Conservation (phyloP, 1,284 basidiomycete species). For the Heterobasidion occidentale region DNA sequence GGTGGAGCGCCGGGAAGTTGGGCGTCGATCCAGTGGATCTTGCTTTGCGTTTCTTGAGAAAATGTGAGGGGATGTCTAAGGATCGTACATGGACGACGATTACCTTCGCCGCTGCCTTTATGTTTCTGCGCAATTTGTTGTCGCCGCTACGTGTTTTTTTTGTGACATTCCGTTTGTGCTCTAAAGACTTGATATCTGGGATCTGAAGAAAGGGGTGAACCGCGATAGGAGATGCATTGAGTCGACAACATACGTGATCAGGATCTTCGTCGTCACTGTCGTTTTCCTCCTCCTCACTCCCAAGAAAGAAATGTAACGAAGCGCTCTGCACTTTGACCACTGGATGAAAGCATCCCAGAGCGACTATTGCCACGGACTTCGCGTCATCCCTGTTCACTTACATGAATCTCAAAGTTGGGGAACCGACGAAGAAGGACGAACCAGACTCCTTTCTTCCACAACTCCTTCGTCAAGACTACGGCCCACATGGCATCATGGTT, state of each 20-base stretch:
- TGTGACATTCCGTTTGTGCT: slow-evolving; percentile 82
- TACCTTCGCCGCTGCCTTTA: slow-evolving; percentile 66
- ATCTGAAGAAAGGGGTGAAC: slow-evolving; percentile 28
- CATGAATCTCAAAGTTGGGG: background rate
- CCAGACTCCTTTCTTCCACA: slow-evolving; percentile 96
- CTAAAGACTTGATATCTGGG: slow-evolving; percentile 63
- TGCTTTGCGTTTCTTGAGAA: slow-evolving; percentile 51
- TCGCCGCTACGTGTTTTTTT: slow-evolving; percentile 81
- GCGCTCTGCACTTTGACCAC: slow-evolving; percentile 93
- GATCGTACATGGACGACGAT: no score
- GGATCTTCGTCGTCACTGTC: slow-evolving; percentile 63
- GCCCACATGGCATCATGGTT: slow-evolving; percentile 97
- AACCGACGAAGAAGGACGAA: slow-evolving; percentile 17
- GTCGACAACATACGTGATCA: slow-evolving; percentile 41
- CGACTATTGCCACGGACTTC: slow-evolving; percentile 91
- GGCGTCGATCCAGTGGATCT: slow-evolving; percentile 35
- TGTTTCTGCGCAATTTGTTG: slow-evolving; percentile 67
- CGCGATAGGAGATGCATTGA: background rate
- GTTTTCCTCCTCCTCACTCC: slow-evolving; percentile 65
- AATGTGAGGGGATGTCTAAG: slow-evolving; percentile 5
- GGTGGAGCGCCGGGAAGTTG: slow-evolving; percentile 92
- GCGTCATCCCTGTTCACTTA: slow-evolving; percentile 65
- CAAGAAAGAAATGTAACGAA: slow-evolving; percentile 96
- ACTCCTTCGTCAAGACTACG: slow-evolving; percentile 86
- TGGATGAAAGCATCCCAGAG: slow-evolving; percentile 91